These are phyloP conservation scores for Chaetomiaceae sp. DNA, from an alignment of 2,329 filamentous ascomycete genomes.

Conservation along the genomic window DNA sequence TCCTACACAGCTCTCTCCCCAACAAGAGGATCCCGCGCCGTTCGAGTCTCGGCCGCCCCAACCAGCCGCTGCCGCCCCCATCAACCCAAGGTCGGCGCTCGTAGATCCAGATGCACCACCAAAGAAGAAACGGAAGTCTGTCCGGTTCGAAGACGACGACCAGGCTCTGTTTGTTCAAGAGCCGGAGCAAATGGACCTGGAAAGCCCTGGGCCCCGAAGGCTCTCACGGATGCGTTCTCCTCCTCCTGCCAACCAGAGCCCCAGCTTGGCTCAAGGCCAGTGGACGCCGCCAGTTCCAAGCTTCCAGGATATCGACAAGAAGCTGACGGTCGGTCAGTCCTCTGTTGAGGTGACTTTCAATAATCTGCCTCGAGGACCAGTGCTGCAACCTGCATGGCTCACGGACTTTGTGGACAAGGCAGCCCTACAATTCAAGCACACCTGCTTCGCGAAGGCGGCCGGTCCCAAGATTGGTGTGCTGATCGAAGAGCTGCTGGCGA, in stretches of 20 bases:
- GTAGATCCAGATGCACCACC: background rate
- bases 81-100: background rate
- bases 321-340: slow-evolving; percentile 21
- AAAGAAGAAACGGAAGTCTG: slow-evolving; percentile 35
- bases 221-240: background rate
- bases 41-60: background rate
- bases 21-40: background rate
- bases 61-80: background rate
- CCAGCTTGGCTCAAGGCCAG: background rate
- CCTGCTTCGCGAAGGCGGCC: slow-evolving; percentile 28
- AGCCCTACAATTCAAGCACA: slow-evolving; percentile 29
- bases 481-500: slow-evolving; percentile 22
- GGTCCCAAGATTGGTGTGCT: slow-evolving; percentile 15
- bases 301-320: slow-evolving; percentile 23
- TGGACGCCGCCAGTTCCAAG: background rate
- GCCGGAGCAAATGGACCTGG: slow-evolving; percentile 26
- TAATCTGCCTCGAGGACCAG: slow-evolving; percentile 23
- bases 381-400: slow-evolving; percentile 21
- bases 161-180: slow-evolving; percentile 19
- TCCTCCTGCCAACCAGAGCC: background rate
- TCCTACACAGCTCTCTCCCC: slow-evolving; percentile 1
- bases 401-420: slow-evolving; percentile 24
- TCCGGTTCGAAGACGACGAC: slow-evolving; percentile 32
- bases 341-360: slow-evolving; percentile 26
- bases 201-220: background rate